Evolutionary conservation across 257 asterid species (phyloP).

Genomic region (Echites panduratus): DNA sequence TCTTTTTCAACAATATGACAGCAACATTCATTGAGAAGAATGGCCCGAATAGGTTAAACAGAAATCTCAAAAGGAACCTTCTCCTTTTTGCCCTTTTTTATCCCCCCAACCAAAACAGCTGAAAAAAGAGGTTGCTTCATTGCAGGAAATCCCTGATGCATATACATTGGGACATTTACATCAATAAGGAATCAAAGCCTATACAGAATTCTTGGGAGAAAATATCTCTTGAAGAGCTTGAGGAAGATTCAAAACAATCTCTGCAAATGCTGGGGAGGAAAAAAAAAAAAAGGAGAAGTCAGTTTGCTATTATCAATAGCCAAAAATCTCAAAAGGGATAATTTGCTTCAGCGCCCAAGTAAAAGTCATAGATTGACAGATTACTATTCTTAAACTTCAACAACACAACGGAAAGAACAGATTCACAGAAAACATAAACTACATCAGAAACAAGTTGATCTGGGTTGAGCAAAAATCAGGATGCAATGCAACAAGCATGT

Average conservation of each 20-base stretch:
- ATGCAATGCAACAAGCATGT: not conserved
- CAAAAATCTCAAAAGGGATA: not conserved
- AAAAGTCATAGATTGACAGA: not conserved
- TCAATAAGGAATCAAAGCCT: conserved; percentile 12
- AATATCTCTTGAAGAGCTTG: conserved; percentile 55
- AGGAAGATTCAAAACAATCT: conserved; percentile 73
- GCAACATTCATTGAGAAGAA: not conserved
- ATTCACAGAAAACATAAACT: not conserved
- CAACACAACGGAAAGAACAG: not conserved
- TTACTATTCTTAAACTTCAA: not conserved
- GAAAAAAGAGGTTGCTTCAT: not conserved
- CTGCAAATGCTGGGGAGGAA: conserved; percentile 71
- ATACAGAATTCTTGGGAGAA: conserved; percentile 27
- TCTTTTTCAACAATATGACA: not conserved
- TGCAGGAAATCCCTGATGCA: not conserved
- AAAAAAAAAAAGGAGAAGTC: conserved; percentile 11
- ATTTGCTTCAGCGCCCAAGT: not conserved
- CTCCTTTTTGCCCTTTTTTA: not conserved
- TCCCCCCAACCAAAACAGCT: not conserved
- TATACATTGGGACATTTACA: not conserved
- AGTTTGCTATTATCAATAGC: not conserved
- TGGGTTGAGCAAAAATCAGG: not conserved
- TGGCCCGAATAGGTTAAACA: not conserved
- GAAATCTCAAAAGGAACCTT: not conserved
- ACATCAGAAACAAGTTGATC: not conserved